Conservation (phyloP, 495 filamentous ascomycete species). For the Talaromyces trachyspermus region DNA sequence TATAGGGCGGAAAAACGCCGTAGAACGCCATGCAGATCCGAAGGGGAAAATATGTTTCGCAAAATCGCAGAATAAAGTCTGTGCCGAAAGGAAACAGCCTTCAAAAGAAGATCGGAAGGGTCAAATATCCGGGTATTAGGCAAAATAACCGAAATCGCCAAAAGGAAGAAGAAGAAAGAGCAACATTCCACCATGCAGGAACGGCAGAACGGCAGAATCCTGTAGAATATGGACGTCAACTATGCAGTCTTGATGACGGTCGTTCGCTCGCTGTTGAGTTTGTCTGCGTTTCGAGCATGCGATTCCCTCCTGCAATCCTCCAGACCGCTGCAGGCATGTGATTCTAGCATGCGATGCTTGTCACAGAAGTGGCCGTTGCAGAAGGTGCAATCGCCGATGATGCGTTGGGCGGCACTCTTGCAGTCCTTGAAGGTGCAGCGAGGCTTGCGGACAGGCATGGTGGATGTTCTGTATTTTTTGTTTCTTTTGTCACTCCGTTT, state of each 20-base stretch:
- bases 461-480: conserved; percentile 16
- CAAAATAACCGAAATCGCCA: conserved; percentile 12
- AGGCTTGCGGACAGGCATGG: conserved; percentile 67
- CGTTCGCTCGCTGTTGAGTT: conserved; percentile 85
- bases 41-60: conserved; percentile 6
- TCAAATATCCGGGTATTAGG: conserved; percentile 10
- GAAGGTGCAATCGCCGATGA: conserved; percentile 94
- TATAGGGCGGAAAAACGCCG: background rate
- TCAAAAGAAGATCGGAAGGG: conserved; percentile 9
- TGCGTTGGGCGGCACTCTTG: conserved; percentile 74
- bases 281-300: conserved; percentile 84
- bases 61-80: background rate
- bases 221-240: conserved; percentile 5
- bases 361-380: conserved; percentile 90
- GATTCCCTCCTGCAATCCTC: conserved; percentile 97
- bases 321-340: conserved; percentile 86
- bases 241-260: conserved; percentile 58
- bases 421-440: conserved; percentile 85
- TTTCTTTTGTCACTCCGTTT: no score
- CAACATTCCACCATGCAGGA: no score
- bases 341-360: conserved; percentile 86
- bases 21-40: conserved; percentile 22
- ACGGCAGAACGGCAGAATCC: no score
- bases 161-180: no score
- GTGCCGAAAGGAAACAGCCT: no score